These are phyloP conservation scores for Coemansia sp. DNA, from an alignment of 192 early-diverging fungal genomes.

Conservation along the genomic window DNA sequence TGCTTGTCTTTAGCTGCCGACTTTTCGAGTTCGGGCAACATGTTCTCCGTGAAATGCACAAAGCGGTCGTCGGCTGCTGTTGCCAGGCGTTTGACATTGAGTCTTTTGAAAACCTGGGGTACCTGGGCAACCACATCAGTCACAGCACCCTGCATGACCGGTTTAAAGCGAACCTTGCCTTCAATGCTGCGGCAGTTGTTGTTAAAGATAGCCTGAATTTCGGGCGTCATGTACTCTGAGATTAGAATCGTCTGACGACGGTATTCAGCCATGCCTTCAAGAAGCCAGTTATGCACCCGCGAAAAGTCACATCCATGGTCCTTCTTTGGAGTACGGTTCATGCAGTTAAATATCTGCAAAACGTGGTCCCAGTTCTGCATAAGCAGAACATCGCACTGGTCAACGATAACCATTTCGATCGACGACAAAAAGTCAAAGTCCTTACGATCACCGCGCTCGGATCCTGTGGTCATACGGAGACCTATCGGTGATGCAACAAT, in stretches of 20 bases:
- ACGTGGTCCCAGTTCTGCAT: slow-evolving; percentile 99
- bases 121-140: slow-evolving; percentile 75
- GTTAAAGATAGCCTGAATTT: slow-evolving; percentile 87
- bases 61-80: slow-evolving; percentile 79
- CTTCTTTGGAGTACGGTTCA: slow-evolving; percentile 88
- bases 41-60: slow-evolving; percentile 74
- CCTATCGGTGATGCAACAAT: slow-evolving; percentile 92
- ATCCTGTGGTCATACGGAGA: slow-evolving; percentile 81
- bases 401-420: slow-evolving; percentile 86
- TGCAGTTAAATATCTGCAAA: slow-evolving; percentile 72
- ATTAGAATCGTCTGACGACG: slow-evolving; percentile 88
- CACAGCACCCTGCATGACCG: slow-evolving; percentile 64
- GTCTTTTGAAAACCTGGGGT: slow-evolving; percentile 79
- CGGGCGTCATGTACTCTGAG: slow-evolving; percentile 78
- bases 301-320: slow-evolving; percentile 97
- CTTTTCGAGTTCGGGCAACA: slow-evolving; percentile 51
- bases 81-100: slow-evolving; percentile 58
- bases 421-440: slow-evolving; percentile 94
- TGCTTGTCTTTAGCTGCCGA: slow-evolving; percentile 56
- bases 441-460: slow-evolving; percentile 73
- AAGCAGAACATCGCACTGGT: slow-evolving; percentile 79
- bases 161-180: slow-evolving; percentile 72
- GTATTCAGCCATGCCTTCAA: slow-evolving; percentile 83
- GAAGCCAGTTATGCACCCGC: slow-evolving; percentile 76
- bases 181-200: slow-evolving; percentile 56